Base-by-base conservation (phyloP, 176 grass and related monocot species). In the Thinopyrum elongatum region DNA sequence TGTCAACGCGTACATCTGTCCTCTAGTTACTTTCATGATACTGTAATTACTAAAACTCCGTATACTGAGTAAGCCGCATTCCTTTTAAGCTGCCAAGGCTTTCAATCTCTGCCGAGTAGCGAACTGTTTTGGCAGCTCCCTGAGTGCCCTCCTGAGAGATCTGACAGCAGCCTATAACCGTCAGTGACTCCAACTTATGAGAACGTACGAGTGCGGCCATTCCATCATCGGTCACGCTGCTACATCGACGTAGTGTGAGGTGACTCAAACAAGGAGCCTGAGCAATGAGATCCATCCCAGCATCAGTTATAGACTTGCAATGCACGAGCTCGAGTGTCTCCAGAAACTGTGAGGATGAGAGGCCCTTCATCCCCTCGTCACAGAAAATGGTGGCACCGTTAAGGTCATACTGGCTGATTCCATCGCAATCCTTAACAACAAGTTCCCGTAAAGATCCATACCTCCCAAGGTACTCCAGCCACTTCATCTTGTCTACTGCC, bases 401-500 rank as follows among this genome's bases (percentile, higher is more conserved):
- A 44, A 91, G 75, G 70, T 86, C 93, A 86, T 88, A 87, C 79
- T 92, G 84, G 64, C n/a, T 76, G 80, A 95, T 88, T 36, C 68
- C 78, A 63, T 81, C 74, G 64, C 93, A 95, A 72, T 88, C 77
- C 72, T 92, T 90, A 7, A 95, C 86, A 29, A 83, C 80, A 67
- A 95, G 90, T 80, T 92, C 90, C 47, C 85, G 61, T 41, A 91
- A 70, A 7, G 90, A 81, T 74, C 92, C 92, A 15, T 63, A 8
- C 64, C 66, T 86, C 26, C 89, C 94, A 36, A 97, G 86, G 73
- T 94, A 94, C 51, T 85, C 88, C 3, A 97, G 80, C 92, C 94
- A 97, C 86, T 83, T 80, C 22, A 89, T 66, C 9, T 81, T 83
- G 44, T 49, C 58, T 58, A 97, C 86, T 27, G 84, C 82, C 73